Evolutionary conservation across 257 asterid species (phyloP).

Genomic region (Solanum pimpinellifolium): DNA sequence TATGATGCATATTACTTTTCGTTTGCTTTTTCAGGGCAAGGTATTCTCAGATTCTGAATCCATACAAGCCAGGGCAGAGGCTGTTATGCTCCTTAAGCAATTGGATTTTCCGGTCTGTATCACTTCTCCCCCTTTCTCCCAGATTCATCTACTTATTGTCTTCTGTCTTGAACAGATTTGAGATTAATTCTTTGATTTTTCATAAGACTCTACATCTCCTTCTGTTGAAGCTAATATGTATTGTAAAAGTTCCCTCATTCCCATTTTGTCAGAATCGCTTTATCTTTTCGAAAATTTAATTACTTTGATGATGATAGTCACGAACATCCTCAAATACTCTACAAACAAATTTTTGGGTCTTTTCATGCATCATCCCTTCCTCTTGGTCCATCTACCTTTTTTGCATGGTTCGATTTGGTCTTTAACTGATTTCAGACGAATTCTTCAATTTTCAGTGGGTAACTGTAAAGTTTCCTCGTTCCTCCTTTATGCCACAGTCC

Average conservation of each 20-base stretch:
- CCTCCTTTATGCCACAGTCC: not conserved
- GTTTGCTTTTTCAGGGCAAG: slow-evolving; percentile 49
- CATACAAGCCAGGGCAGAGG: slow-evolving; percentile 96
- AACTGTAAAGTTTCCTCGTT: not conserved
- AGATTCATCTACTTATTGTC: not conserved
- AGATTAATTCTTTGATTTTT: not conserved
- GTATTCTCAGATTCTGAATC: slow-evolving; percentile 97
- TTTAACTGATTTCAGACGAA: not conserved
- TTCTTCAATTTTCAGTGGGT: not conserved
- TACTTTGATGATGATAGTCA: not conserved
- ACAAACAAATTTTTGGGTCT: not conserved
- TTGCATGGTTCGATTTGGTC: not conserved
- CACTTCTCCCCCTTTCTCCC: not conserved
- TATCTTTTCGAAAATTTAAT: not conserved
- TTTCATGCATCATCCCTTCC: not conserved
- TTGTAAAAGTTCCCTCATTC: not conserved
- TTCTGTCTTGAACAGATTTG: not conserved
- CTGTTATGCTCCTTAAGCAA: slow-evolving; percentile 96
- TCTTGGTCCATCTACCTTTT: not conserved
- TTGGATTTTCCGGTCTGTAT: slow-evolving; percentile 80
- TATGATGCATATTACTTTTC: not conserved
- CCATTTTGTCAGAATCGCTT: not conserved
- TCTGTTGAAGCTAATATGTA: not conserved
- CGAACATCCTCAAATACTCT: not conserved
- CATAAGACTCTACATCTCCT: not conserved